phyloP scores from a whole-genome alignment of 345 rosid genomes.

The Raphanus raphanistrum region DNA sequence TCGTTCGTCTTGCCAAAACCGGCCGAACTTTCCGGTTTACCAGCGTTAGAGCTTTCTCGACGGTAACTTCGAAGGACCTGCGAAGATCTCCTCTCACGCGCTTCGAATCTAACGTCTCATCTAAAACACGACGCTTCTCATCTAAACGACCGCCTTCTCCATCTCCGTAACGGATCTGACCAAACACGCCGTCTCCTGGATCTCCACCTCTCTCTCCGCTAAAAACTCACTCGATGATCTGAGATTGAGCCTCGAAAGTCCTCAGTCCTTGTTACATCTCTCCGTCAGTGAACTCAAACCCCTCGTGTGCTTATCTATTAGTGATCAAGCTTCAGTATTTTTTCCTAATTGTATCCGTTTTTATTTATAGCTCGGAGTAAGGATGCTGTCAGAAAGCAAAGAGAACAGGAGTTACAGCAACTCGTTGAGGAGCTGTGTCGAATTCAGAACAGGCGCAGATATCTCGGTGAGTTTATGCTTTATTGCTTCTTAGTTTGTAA shows the following conservation, averaged over 20 bases:
- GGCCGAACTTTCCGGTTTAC: slow-evolving; percentile 32
- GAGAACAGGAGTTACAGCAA: slow-evolving; percentile 45
- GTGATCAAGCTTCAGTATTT: neutral
- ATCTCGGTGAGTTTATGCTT: slow-evolving; percentile 48
- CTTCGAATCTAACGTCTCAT: slow-evolving; percentile 45
- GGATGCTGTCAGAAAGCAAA: slow-evolving; percentile 30
- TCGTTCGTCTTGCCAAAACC: slow-evolving; percentile 41
- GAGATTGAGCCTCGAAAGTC: slow-evolving; percentile 40
- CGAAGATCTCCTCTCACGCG: slow-evolving; percentile 41
- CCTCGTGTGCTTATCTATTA: neutral
- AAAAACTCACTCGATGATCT: slow-evolving; percentile 47
- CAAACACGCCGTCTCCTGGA: slow-evolving; percentile 65
- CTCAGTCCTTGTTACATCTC: slow-evolving; percentile 32
- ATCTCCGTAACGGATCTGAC: slow-evolving; percentile 46
- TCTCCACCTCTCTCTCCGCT: slow-evolving; percentile 53
- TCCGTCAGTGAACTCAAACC: slow-evolving; percentile 23
- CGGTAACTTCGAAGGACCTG: slow-evolving; percentile 43
- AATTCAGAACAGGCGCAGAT: slow-evolving; percentile 45
- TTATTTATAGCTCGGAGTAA: slow-evolving; percentile 46
- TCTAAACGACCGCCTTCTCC: slow-evolving; percentile 41
- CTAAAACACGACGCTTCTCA: slow-evolving; percentile 38
- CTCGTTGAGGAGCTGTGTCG: slow-evolving; percentile 51
- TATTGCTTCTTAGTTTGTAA: neutral
- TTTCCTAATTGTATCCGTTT: neutral
- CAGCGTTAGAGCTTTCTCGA: slow-evolving; percentile 45